Base-by-base conservation (phyloP, 2,329 filamentous ascomycete genomes). In the Xylariales sp. region DNA sequence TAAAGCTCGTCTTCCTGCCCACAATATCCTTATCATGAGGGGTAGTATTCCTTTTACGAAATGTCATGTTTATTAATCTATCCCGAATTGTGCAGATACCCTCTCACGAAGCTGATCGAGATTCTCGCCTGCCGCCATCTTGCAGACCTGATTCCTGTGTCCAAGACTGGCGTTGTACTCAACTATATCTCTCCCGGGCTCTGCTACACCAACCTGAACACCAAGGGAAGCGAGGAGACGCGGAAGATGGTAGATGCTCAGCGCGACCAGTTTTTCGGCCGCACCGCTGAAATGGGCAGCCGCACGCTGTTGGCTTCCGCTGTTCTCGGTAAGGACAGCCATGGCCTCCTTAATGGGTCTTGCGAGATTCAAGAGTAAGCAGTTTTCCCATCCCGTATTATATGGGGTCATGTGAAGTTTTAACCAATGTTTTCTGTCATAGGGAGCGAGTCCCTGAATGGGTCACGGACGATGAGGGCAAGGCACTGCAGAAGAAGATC, bases 171-270 rank as follows among this genome's bases (percentile, higher is more conserved):
- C 1, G 50, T 70, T n/a, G 49, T 63, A 6, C 36, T 67, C 40
- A 71, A 66, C 47, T 47, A 48, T 2, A 38, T 65, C n/a, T 60
- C 62, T 34, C 65, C 65, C 1, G 67, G 66, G 0, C 48, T 68
- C 20, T 71, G 64, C 49, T 41, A 51, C 27, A 65, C 65, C 5
- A 35, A 58, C 28, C 52, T 68, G 17, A 65, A 64, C 42, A 55
- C n/a, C n/a, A n/a, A n/a, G 60, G 21, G 32, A 49, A 29, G 33
- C 55, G 5, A 44, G 52, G 8, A 52, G 55, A 23, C 54, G 55
- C 14, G 33, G 59, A 24, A 53, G 44, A 33, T 20, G 47, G 12
- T 15, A 54, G 5, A 33, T 49, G 18, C 18, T 33, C 11, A 8
- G 41, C 4, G 30, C 34, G 12, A 16, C 37, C 19, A 13, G 30